phyloP scores from a whole-genome alignment of 2,329 filamentous ascomycete genomes.

The Apiospora hydei region DNA sequence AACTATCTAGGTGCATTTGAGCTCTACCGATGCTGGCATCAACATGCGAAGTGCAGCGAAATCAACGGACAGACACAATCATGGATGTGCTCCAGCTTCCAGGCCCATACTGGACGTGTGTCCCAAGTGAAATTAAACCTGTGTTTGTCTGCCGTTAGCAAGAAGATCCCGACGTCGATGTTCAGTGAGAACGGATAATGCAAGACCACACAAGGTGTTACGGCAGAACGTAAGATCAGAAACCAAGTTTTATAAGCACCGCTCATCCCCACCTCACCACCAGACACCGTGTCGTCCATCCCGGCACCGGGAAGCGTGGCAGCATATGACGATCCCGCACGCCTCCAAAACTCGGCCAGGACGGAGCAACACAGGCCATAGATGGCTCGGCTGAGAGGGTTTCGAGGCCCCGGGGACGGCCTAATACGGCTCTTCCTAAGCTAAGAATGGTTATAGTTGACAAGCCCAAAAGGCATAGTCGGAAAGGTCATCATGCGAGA shows the following conservation, averaged over 20 bases:
- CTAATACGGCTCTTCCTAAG: conserved; percentile 48
- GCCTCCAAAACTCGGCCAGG: conserved; percentile 34
- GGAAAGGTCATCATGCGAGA: conserved; percentile 41
- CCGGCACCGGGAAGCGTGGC: conserved; percentile 38
- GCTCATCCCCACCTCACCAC: conserved; percentile 43
- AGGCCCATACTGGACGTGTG: not conserved
- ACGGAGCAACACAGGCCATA: conserved; percentile 13
- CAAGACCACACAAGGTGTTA: not conserved
- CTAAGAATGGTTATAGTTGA: conserved; percentile 39
- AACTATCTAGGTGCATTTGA: not conserved
- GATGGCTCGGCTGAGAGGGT: conserved; percentile 28
- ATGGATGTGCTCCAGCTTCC: not conserved
- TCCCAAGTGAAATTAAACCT: not conserved
- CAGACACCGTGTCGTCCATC: conserved; percentile 32
- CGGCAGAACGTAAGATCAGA: conserved; percentile 33
- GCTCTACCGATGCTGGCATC: not conserved
- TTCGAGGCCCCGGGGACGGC: conserved; percentile 38
- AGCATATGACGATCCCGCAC: conserved; percentile 46
- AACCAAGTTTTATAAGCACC: conserved; percentile 43
- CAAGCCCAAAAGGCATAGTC: conserved; percentile 40
- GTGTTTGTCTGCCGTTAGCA: not conserved
- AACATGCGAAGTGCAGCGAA: not conserved
- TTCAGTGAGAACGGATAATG: not conserved
- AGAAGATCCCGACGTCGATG: not conserved
- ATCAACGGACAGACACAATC: not conserved